Evolutionary conservation across 768 basidiomycete species (phyloP).

Genomic region (Phaeotremella skinneri): DNA sequence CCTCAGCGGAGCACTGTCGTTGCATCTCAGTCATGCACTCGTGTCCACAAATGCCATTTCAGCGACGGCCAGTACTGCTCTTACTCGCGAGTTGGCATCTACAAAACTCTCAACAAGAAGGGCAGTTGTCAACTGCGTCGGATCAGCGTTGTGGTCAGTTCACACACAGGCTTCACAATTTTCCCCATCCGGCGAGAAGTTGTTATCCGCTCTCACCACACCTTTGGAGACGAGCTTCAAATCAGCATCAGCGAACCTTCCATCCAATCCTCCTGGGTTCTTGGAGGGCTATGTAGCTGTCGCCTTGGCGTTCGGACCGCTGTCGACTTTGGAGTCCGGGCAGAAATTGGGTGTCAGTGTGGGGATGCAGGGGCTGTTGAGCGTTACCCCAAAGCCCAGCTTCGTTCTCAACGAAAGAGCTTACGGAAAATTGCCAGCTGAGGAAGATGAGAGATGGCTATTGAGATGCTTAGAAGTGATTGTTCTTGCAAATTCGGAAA

Average conservation of each 20-base stretch:
- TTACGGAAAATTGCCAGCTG: slow-evolving; percentile 65
- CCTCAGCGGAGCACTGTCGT: slow-evolving; percentile 60
- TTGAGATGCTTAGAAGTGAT: slow-evolving; percentile 63
- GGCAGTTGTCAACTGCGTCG: slow-evolving; percentile 65
- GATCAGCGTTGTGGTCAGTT: slow-evolving; percentile 61
- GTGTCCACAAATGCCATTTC: slow-evolving; percentile 54
- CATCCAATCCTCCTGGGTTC: slow-evolving; percentile 64
- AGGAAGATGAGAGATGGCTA: slow-evolving; percentile 72
- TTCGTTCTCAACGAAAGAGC: slow-evolving; percentile 87
- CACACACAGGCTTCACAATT: slow-evolving; percentile 43
- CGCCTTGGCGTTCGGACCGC: slow-evolving; percentile 65
- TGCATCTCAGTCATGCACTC: slow-evolving; percentile 64
- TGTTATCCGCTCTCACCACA: slow-evolving; percentile 61
- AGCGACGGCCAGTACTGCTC: slow-evolving; percentile 55
- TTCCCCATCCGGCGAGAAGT: slow-evolving; percentile 56
- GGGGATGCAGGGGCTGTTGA: slow-evolving; percentile 41
- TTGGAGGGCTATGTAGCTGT: slow-evolving; percentile 79
- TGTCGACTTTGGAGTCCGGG: slow-evolving; percentile 55
- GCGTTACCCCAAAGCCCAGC: slow-evolving; percentile 66
- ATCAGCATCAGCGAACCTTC: slow-evolving; percentile 61
- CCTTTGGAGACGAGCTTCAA: slow-evolving; percentile 72
- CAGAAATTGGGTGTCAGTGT: slow-evolving; percentile 38
- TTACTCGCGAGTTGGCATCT: slow-evolving; percentile 71
- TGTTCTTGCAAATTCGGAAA: slow-evolving; percentile 13
- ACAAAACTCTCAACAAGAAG: slow-evolving; percentile 64